Evolutionary conservation across 257 asterid species (phyloP).

Genomic region (Capsicum rhomboideum): DNA sequence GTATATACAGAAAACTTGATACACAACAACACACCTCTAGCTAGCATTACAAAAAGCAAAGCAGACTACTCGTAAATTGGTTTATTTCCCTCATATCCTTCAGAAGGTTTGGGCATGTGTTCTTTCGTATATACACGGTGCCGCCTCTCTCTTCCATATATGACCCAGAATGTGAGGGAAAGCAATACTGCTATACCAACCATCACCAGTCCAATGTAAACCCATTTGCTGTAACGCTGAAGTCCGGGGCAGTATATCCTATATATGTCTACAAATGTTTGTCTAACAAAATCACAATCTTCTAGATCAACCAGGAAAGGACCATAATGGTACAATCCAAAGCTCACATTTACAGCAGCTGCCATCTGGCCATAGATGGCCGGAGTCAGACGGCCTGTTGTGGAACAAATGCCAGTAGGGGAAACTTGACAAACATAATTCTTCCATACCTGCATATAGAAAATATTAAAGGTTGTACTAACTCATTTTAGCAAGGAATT

Average conservation of each 20-base stretch:
- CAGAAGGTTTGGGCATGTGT: constrained; percentile 14
- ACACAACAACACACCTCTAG: neutral
- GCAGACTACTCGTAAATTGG: constrained; percentile 1
- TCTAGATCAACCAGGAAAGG: constrained; percentile 63
- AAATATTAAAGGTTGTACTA: neutral
- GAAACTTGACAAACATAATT: constrained; percentile 60
- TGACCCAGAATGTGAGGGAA: constrained; percentile 73
- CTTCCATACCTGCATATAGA: constrained; percentile 53
- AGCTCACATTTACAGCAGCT: constrained; percentile 61
- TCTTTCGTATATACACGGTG: constrained; percentile 64
- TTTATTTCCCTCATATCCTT: constrained; percentile 25
- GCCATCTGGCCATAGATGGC: constrained; percentile 52
- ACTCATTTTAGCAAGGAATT: neutral
- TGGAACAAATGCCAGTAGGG: constrained; percentile 40
- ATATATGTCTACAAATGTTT: constrained; percentile 46
- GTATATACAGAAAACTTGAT: neutral
- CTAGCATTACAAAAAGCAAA: neutral
- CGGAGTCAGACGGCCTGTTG: constrained; percentile 77
- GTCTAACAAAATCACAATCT: constrained; percentile 71
- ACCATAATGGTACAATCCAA: constrained; percentile 48
- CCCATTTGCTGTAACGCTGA: constrained; percentile 36
- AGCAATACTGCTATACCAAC: constrained; percentile 65
- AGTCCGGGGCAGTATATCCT: constrained; percentile 54
- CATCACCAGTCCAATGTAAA: constrained; percentile 62
- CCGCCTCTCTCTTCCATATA: constrained; percentile 75